Evolutionary conservation across 371 early-diverging fungal genomes (phyloP).

Genomic region (Actinomortierella wolfii): DNA sequence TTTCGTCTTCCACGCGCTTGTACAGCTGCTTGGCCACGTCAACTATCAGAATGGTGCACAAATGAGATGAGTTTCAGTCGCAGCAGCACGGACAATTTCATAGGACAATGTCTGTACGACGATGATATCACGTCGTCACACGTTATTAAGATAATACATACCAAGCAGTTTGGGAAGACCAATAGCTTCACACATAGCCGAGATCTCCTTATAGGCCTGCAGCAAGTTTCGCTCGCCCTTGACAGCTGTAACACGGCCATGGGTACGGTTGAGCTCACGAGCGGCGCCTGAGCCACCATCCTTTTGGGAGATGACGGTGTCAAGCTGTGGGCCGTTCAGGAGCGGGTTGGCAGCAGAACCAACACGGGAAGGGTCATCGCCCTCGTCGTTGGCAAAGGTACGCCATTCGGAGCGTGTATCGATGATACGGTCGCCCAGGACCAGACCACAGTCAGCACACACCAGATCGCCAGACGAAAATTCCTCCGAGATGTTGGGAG

Average conservation of each 20-base stretch:
- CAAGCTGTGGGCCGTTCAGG: conserved; percentile 87
- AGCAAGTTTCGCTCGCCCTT: conserved; percentile 84
- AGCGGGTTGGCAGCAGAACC: conserved; percentile 95
- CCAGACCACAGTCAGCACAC: conserved; percentile 98
- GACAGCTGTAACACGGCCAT: conserved; percentile 72
- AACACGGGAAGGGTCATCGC: conserved; percentile 98
- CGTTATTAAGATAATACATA: no score
- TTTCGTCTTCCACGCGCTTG: conserved; percentile 89
- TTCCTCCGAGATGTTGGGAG: conserved; percentile 98
- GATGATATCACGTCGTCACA: no score
- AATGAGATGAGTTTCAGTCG: no score
- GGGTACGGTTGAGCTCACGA: conserved; percentile 75
- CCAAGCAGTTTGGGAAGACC: conserved; percentile 85
- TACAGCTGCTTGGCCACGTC: conserved; percentile 97
- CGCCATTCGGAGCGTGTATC: conserved; percentile 99
- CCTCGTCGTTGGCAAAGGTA: conserved; percentile 95
- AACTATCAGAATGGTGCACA: conserved; percentile 16
- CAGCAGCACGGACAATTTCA: no score
- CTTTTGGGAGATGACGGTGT: conserved; percentile 85
- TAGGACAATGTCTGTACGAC: no score
- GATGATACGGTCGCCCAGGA: conserved; percentile 96
- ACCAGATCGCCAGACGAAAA: conserved; percentile 92
- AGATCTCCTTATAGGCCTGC: conserved; percentile 93
- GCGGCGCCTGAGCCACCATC: conserved; percentile 85
- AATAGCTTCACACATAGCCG: conserved; percentile 90